Conservation (phyloP, 306 rosid species). For the Purshia tridentata region DNA sequence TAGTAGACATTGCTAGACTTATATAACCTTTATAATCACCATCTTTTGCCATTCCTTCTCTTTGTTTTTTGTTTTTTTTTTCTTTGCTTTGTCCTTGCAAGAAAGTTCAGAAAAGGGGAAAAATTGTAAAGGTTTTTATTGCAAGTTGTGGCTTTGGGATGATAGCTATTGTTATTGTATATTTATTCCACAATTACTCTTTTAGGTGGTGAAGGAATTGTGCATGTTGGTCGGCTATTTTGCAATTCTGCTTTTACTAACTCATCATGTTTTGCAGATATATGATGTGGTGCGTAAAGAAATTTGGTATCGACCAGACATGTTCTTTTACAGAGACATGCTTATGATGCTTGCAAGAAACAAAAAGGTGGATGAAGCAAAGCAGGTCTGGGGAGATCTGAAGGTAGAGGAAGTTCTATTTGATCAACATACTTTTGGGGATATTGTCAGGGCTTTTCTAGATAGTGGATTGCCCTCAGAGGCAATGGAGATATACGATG, state of each 20-base stretch:
- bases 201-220: neutral
- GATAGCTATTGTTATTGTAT: neutral
- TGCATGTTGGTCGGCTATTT: neutral
- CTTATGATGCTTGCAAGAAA: conserved; percentile 90
- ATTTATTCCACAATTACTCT: neutral
- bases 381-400: conserved; percentile 80
- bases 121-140: neutral
- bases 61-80: neutral
- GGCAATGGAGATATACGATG: conserved; percentile 76
- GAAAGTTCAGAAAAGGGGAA: neutral
- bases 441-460: conserved; percentile 62
- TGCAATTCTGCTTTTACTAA: neutral
- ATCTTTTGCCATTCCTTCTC: neutral
- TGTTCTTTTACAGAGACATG: conserved; percentile 93
- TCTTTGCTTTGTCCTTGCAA: neutral
- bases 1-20: neutral
- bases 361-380: conserved; percentile 63
- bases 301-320: conserved; percentile 95
- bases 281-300: conserved; percentile 83
- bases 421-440: conserved; percentile 98
- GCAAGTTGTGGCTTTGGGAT: neutral
- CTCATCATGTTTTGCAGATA: conserved; percentile 41
- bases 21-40: neutral
- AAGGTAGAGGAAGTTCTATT: conserved; percentile 67
- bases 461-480: conserved; percentile 66